Evolutionary conservation across 495 filamentous ascomycete species (phyloP).

Genomic region (Achaetomiella virescens): DNA sequence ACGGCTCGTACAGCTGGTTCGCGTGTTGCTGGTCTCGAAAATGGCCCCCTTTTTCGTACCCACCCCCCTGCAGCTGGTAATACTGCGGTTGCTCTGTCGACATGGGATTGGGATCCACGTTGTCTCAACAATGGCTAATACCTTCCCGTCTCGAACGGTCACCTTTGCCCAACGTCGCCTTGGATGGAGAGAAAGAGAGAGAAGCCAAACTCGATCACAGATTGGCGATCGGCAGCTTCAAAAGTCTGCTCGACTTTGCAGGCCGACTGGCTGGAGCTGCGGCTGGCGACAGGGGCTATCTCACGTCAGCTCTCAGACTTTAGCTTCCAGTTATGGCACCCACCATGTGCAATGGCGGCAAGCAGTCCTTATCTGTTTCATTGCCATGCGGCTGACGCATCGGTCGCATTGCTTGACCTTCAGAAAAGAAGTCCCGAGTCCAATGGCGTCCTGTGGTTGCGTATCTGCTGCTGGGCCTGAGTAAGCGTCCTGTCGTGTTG

Average conservation of each 20-base stretch:
- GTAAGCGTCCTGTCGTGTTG: too few species aligned
- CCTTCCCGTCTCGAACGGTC: too few species aligned
- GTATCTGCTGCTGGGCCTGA: too few species aligned
- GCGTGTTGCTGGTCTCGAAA: not conserved
- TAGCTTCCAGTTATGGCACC: not conserved
- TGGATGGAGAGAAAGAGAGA: too few species aligned
- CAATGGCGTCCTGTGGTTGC: too few species aligned
- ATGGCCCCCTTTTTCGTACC: not conserved
- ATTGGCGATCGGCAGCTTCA: too few species aligned
- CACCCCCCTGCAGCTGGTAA: not conserved
- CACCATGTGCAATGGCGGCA: not conserved
- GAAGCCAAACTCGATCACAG: too few species aligned
- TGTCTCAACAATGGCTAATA: not conserved
- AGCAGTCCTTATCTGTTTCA: not conserved
- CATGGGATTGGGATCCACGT: not conserved
- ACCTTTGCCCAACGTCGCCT: too few species aligned
- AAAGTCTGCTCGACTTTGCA: too few species aligned
- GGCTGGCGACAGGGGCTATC: not conserved
- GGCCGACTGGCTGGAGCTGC: not conserved
- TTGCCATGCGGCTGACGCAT: too few species aligned
- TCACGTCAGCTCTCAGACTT: not conserved
- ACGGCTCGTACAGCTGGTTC: slow-evolving; percentile 1
- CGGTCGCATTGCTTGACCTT: too few species aligned
- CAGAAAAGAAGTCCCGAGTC: too few species aligned
- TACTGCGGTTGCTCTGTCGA: not conserved